Evolutionary conservation across 2,329 filamentous ascomycete species (phyloP), one percentile per base, ranked within the genome.

Genomic region (Aspergillus transmontanensis): DNA sequence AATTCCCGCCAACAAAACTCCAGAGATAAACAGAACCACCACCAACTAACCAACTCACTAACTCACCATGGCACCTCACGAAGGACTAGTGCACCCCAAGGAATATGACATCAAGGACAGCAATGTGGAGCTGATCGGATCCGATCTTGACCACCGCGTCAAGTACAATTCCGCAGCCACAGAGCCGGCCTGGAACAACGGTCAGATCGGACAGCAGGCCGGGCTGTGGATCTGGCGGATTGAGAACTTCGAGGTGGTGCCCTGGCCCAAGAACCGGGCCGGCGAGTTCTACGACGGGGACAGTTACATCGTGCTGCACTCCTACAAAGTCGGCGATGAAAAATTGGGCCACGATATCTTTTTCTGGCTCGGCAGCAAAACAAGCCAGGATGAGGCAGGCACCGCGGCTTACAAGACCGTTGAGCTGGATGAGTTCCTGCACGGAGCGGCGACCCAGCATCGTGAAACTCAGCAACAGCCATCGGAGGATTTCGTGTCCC

Each of bases 361-460:
- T 81, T 90, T 90, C 79, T 91, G 88, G 88, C 82, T 90, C 0
- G 89, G 89, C 5, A 80, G 76, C 58, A 85, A 89, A 71, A 90
- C 88, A 0, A 84, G 86, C 2, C 87, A 90, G 77, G 89, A 90
- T 66, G 89, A 91, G 77, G 87, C 88, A 2, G 89, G 88, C 19
- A 87, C 85, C 0, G 89, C 89, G 0, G 88, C 89, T 2, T 86
- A 91, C 78, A 91, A 90, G 80, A 89, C 88, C 0, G 87, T 90
- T 28, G 89, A 90, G 75, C 80, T 91, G 19, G 89, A 90, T 69
- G 88, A 90, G 75, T 90, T 89, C 70, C 74, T 91, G 57, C 78
- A 82, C 46, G 88, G 88, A 2, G 78, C 81, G 0, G 88, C 88
- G 0, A 86, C 82, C 2, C 89, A 90, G 77, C 85, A 90, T 71